Conservation (phyloP, 177 flowering plant species). For the Vitis hybrid region DNA sequence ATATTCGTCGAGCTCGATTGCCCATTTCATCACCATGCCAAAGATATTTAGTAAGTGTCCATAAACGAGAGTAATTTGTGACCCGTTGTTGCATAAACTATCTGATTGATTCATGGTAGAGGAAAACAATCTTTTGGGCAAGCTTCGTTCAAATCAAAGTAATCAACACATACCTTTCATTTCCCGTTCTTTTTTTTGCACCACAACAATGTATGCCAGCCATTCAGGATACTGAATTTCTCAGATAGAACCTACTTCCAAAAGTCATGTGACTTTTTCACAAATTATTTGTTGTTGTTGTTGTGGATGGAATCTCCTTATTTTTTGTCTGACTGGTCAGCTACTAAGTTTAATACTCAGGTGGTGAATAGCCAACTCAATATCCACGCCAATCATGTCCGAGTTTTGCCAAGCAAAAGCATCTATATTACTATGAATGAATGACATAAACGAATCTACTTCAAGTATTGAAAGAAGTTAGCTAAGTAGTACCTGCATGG, state of each 20-base stretch:
- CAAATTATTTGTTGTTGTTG: neutral
- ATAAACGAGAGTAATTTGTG: neutral
- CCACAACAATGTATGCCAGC: neutral
- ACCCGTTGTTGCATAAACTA: neutral
- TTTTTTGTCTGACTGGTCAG: neutral
- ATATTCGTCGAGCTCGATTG: too few relatives aligned
- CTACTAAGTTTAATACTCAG: neutral
- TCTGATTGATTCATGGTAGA: neutral
- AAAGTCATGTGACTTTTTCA: neutral
- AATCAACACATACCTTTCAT: neutral
- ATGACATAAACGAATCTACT: too few relatives aligned
- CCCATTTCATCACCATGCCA: too few relatives aligned
- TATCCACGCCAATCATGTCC: too few relatives aligned
- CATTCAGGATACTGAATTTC: neutral
- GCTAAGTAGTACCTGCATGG: too few relatives aligned
- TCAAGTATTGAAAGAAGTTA: too few relatives aligned
- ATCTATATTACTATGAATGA: neutral
- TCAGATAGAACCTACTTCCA: neutral
- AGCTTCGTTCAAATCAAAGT: neutral
- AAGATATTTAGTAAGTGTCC: neutral
- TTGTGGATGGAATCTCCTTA: neutral
- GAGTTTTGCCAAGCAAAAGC: neutral
- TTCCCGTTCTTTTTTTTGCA: too few relatives aligned
- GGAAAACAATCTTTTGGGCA: neutral
- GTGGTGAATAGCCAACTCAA: neutral